Percentiles rank a stretch among this genome's conserved stretches.
Conservation (phyloP, 495 filamentous ascomycete species). For the Penicilliopsis zonata region DNA sequence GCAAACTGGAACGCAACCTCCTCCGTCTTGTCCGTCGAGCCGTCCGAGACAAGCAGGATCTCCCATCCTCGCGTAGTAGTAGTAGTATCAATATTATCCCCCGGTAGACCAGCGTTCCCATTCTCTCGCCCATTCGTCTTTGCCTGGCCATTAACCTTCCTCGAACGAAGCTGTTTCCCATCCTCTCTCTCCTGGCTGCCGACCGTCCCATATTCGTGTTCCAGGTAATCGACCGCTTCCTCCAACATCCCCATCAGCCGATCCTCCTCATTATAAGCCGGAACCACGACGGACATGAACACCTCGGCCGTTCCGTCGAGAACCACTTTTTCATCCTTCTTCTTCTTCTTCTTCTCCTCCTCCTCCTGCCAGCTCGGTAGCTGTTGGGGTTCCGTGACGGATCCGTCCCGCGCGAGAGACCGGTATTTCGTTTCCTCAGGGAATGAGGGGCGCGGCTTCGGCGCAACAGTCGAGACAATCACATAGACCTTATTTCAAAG, state of each 20-base stretch:
- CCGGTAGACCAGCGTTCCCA: not conserved
- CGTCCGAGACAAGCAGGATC: conserved; percentile 89
- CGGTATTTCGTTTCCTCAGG: conserved; percentile 80
- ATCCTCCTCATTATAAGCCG: conserved; percentile 88
- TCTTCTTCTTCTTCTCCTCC: conserved; percentile 41
- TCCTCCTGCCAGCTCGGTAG: conserved; percentile 79
- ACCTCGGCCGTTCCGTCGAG: conserved; percentile 43
- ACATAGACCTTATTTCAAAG: conserved; percentile 47
- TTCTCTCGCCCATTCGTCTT: conserved; percentile 4
- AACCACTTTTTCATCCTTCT: conserved; percentile 20
- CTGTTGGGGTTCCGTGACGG: conserved; percentile 40
- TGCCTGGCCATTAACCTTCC: conserved; percentile 17
- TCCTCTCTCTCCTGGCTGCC: conserved; percentile 3
- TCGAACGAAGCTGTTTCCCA: conserved; percentile 16
- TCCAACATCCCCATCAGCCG: conserved; percentile 73
- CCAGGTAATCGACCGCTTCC: conserved; percentile 80
- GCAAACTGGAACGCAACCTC: conserved; percentile 71
- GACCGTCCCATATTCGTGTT: conserved; percentile 55
- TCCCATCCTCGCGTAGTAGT: conserved; percentile 58
- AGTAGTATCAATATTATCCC: conserved; percentile 7
- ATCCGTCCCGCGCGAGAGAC: conserved; percentile 56
- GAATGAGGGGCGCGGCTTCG: conserved; percentile 60
- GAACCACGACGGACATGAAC: conserved; percentile 80
- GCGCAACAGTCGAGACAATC: conserved; percentile 61
- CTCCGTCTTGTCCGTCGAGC: conserved; percentile 75